Evolutionary conservation across 306 rosid genomes (phyloP).

Genomic region (Lupinus albus): DNA sequence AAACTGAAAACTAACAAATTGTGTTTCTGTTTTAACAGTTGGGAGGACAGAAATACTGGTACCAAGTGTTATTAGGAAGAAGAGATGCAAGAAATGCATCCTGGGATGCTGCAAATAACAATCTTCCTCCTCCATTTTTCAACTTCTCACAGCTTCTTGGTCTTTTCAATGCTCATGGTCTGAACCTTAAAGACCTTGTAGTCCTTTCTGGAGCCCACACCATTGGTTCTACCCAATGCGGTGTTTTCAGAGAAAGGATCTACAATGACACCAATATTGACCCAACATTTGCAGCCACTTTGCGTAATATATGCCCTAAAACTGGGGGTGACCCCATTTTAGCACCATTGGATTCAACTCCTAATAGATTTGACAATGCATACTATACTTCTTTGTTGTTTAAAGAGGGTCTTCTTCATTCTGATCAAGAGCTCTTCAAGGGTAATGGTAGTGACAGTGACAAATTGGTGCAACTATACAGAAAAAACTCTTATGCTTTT

Average conservation of each 20-base stretch:
- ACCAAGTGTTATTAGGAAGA: conserved; percentile 50
- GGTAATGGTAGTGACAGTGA: no score
- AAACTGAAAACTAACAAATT: conserved; percentile 1
- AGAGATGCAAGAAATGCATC: conserved; percentile 54
- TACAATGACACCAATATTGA: conserved; percentile 49
- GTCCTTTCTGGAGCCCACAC: conserved; percentile 59
- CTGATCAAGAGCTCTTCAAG: no score
- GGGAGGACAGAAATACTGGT: conserved; percentile 50
- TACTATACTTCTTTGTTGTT: no score
- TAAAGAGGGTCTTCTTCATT: no score
- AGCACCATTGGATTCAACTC: conserved; percentile 36
- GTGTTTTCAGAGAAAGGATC: conserved; percentile 36
- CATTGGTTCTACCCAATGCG: conserved; percentile 46
- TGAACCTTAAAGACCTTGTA: conserved; percentile 47
- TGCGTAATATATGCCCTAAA: conserved; percentile 29
- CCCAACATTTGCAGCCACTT: conserved; percentile 33
- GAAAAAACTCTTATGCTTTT: no score
- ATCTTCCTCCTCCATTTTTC: conserved; percentile 45
- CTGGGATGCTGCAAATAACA: conserved; percentile 40
- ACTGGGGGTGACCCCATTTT: not conserved
- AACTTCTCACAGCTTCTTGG: conserved; percentile 42
- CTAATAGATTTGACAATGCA: no score
- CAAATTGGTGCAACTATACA: no score
- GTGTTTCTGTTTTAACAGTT: conserved; percentile 19
- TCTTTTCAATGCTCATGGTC: conserved; percentile 43